Evolutionary conservation across 495 filamentous ascomycete genomes (phyloP).

Genomic region (Penicillium paxilli): DNA sequence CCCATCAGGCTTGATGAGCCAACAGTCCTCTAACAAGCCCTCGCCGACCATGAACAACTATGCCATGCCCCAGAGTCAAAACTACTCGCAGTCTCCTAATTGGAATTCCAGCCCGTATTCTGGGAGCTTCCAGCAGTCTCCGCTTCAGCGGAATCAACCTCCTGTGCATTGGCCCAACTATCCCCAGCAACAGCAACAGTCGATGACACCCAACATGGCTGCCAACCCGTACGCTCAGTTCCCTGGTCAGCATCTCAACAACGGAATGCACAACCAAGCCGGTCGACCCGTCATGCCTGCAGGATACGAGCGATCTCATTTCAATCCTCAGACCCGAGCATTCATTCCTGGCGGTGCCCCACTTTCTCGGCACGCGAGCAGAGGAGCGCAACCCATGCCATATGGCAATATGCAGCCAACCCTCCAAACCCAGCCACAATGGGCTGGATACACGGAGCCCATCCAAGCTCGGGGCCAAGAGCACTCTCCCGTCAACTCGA

Average conservation of each 20-base stretch:
- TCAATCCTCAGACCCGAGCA: conserved; percentile 90
- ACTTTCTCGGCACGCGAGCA: conserved; percentile 29
- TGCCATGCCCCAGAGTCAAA: conserved; percentile 30
- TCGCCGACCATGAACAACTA: conserved; percentile 47
- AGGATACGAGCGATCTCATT: conserved; percentile 77
- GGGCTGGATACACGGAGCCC: conserved; percentile 38
- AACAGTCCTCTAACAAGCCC: conserved; percentile 39
- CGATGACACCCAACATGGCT: conserved; percentile 43
- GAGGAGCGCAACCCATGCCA: conserved; percentile 30
- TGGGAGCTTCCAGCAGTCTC: conserved; percentile 42
- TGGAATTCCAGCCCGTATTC: conserved; percentile 41
- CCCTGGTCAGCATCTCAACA: conserved; percentile 65
- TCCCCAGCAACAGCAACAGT: conserved; percentile 18
- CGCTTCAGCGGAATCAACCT: conserved; percentile 34
- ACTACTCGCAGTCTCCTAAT: conserved; percentile 29
- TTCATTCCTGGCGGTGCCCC: conserved; percentile 67
- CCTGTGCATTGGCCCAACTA: conserved; percentile 41
- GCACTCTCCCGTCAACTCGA: conserved; percentile 3
- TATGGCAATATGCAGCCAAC: conserved; percentile 29
- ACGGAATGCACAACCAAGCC: conserved; percentile 55
- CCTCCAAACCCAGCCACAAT: conserved; percentile 33
- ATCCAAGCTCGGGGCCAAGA: conserved; percentile 19
- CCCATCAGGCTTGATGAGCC: conserved; percentile 39
- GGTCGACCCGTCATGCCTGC: conserved; percentile 75
- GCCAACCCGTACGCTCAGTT: conserved; percentile 78